Base-by-base conservation (phyloP, 805 yeast genomes). In the Yarrowia sp. region DNA sequence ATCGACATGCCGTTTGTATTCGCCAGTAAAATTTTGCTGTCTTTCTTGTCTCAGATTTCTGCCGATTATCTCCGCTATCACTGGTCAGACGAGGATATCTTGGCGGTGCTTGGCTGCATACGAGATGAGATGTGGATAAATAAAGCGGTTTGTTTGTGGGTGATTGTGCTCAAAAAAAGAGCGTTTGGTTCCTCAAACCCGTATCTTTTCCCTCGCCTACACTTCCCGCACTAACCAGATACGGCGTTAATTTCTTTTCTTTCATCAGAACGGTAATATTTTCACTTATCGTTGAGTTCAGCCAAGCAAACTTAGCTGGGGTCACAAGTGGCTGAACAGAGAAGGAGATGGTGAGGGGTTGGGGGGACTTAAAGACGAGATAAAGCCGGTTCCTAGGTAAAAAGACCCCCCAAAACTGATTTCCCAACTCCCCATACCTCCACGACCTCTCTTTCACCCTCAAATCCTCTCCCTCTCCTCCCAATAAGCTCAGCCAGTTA, bases 41-140 rank as follows among this genome's bases (percentile, higher is more conserved):
- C 11, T 52, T 36, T 10, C 42, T 36, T 10, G 40, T 52, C 32
- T 26, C 38, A 16, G 10, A 12, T 10, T 10, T 16, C 14, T 22
- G 26, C 7, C 7, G 48, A 16, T 11, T 43, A 14, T 16, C 48
- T 0, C 8, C n/a, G 15, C 14, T 43, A 11, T 16, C 19, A 42
- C 26, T 9, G 26, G 48, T 45, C 48, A 45, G 48, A 45, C 48
- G 48, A 45, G 16, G 40, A 10, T 7, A 16, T 45, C 48, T 45
- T 45, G 48, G 48, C 48, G 11, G 26, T 10, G 48, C 50, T 46
- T 22, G 26, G 50, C 32, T 46, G 50, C 50, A 46, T 46, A 46
- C 32, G 32, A 3, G n/a, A 22, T 22, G 50, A 46, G 8, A 19
- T 32, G 8, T 10, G 32, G 26, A 19, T 10, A 5, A 16, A 16